Base-by-base conservation (phyloP, 2,329 filamentous ascomycete species). In the Pestalotiopsis sp. region DNA sequence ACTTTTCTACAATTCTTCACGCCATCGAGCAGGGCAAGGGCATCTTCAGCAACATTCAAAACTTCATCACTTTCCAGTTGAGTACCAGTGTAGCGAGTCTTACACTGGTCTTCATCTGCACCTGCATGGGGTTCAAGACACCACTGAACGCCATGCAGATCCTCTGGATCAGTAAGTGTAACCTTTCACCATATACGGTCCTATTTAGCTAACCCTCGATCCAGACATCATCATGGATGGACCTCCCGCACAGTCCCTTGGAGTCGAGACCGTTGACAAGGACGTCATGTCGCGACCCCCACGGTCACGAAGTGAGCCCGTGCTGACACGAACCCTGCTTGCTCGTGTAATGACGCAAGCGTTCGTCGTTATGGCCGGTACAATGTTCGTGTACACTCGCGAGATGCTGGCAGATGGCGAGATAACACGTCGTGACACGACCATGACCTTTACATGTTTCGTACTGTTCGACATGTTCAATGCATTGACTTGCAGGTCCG, bases 391-490 rank as follows among this genome's bases (percentile, higher is more conserved):
- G 67, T 99, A 99, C 82, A 90, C 93, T 73, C 92, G 91, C 77
- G 95, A 98, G 83, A 98, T 99, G 93, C 84, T 91, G 63, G 87
- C 89, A 27, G 94, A 97, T 77, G 91, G 93, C 67, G 84, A 91
- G 69, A 93, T 98, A 69, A 97, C 92, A 1, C 93, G 93, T 64
- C 94, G 97, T 74, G 96, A 99, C 82, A 99, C 96, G 1, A 99
- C 96, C 72, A 98, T 99, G 93, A 98, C 96, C 0, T 99, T 99
- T 79, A 99, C 96, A 5, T 97, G 95, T 82, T 99, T 99, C 78
- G 96, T 99, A 60, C 88, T 99, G 66, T 99, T 98, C 81, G 96
- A 99, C 85, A 99, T 99, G 96, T 98, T 98, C 86, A 98, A 99
- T 80, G 96, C 96, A 1, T 86, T 99, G 25, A 92, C 93, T 17